Percentiles rank a stretch among this genome's conserved stretches.
phyloP scores from a whole-genome alignment of 768 basidiomycete species.

The Suillus cothurnatus region DNA sequence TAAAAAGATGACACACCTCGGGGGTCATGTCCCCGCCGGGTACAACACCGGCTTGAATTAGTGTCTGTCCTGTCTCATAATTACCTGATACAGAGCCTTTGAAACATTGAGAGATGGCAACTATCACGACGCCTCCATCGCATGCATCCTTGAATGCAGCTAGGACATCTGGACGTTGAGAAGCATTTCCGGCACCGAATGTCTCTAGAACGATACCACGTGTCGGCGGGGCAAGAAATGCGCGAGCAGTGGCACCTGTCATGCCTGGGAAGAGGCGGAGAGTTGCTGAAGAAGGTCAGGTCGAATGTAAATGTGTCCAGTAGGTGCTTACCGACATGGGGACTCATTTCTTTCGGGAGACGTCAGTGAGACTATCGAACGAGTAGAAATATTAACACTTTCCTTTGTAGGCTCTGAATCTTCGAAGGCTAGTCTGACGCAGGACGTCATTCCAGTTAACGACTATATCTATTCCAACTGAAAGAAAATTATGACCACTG shows the following conservation, averaged over 20 bases:
- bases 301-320: slow-evolving; percentile 17
- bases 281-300: slow-evolving; percentile 51
- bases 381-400: not conserved
- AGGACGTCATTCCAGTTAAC: slow-evolving; percentile 91
- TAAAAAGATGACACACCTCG: slow-evolving; percentile 56
- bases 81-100: slow-evolving; percentile 86
- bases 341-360: slow-evolving; percentile 63
- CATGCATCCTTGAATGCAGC: slow-evolving; percentile 80
- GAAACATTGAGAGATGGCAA: slow-evolving; percentile 89
- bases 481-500: not conserved
- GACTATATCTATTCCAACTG: slow-evolving; percentile 87
- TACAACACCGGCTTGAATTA: slow-evolving; percentile 75
- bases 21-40: slow-evolving; percentile 94
- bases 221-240: slow-evolving; percentile 74
- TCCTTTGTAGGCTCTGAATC: slow-evolving; percentile 85
- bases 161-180: slow-evolving; percentile 76
- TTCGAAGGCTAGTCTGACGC: slow-evolving; percentile 74
- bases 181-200: slow-evolving; percentile 93
- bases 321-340: slow-evolving; percentile 68
- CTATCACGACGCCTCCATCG: slow-evolving; percentile 80
- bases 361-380: slow-evolving; percentile 15
- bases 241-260: slow-evolving; percentile 67
- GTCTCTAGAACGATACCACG: slow-evolving; percentile 87
- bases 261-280: slow-evolving; percentile 90
- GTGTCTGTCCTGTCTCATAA: slow-evolving; percentile 76